Evolutionary conservation across 2,329 filamentous ascomycete species (phyloP), one percentile per base, ranked within the genome.

Genomic region (Verticillium albo-atrum): DNA sequence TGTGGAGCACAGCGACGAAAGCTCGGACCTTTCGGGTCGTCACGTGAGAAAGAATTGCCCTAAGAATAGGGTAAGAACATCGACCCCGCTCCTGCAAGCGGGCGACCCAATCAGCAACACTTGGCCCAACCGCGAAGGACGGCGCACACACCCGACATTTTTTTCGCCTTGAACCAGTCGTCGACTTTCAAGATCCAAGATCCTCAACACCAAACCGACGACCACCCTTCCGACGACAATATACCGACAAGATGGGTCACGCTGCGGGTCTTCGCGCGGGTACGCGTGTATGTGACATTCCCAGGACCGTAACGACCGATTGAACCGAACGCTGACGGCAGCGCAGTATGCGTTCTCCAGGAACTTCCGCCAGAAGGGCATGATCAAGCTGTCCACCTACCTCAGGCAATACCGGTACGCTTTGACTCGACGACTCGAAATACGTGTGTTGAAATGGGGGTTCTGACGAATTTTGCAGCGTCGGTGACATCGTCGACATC

Each of bases 401-500:
- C 84, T 99, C 74, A 89, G 88, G 79, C 86, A 91, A 77, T 98
- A 96, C 90, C 92, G 89, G 88, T 72, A 84, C 72, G 55, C 20
- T 55, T 32, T 15, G n/a, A 14, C 12, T n/a, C 30, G n/a, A 25
- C 34, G 20, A 55, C 3, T 5, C 54, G 10, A 20, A 9, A 3
- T 20, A 20, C 9, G 14, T 2, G 20, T 20, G 26, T 10, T 20
- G 30, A 42, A 28, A 26, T 63, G 64, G 50, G 63, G 56, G 23
- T 25, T 71, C 79, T 86, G 74, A 88, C 74, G 67, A 56, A 62
- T 32, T 68, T 61, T 68, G 64, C 72, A 92, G 89, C 79, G 95
- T 99, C 75, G 95, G 95, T 79, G 95, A 99, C 76, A 97, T 98
- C 72, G 95, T 99, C 75, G 95, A 99, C 79, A 92, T 99, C 79